Base-by-base conservation (phyloP, 2,329 filamentous ascomycete species). In the Fusarium papillatum region DNA sequence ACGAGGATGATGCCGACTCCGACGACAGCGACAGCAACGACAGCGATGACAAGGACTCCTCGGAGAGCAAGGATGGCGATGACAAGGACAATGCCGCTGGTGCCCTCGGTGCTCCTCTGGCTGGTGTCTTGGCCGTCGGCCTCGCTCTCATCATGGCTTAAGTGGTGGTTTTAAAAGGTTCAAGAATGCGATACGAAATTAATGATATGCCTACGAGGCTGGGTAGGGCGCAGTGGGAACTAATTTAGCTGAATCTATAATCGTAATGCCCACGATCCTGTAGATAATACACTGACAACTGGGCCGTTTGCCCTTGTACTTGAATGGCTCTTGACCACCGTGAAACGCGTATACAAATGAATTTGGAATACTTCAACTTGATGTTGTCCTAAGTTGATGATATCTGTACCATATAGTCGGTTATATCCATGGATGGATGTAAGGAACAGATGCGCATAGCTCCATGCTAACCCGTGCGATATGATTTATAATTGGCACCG, bases 131-230 rank as follows among this genome's bases (percentile, higher is more conserved):
- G 26, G 69, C 72, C 13, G 41, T 76, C 43, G 78, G 73, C 8
- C 53, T 76, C 36, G 75, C 74, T 17, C 41, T 80, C 50, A 65
- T 76, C 38, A 66, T 80, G 75, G 41, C 68, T 31, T 80, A 73
- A 60, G 22, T 26, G 31, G 26, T 41, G 29, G 19, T 5, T 57
- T 22, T 48, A 22, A 4, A n/a, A 64, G n/a, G 64, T 29, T 26
- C 36, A n/a, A 53, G 48, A 61, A 77, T 65, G 71, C 69, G 71
- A 67, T 36, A 76, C 61, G 74, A 76, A 41, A 61, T 66, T 62
- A 59, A 76, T 53, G 74, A 72, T 66, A 59, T 69, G 55, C 26
- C 38, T 66, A 29, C 22, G 19, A 17, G 19, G 41, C 9, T 66
- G 34, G 61, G 14, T n/a, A 71, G 3, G 55, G 36, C 36, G 41